Percentiles rank a stretch among this genome's conserved stretches.
Evolutionary conservation across 805 yeast species (phyloP).

Genomic region (Saccharomycopsis selenospora): DNA sequence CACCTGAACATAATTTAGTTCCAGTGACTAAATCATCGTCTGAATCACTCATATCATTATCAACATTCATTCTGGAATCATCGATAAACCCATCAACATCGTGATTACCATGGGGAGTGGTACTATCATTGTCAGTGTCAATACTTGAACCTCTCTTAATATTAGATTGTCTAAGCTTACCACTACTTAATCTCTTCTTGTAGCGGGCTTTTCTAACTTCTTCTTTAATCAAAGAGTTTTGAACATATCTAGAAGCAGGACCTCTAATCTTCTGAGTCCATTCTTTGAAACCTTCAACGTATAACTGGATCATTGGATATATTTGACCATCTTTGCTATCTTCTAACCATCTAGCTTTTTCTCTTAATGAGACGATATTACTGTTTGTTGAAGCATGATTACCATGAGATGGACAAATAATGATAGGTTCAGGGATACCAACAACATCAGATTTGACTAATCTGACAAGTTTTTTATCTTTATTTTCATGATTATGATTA

Average conservation of each 20-base stretch:
- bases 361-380: constrained; percentile 4
- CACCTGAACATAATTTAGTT: neutral
- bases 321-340: neutral
- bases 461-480: constrained; percentile 8
- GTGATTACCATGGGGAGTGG: no score
- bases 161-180: neutral
- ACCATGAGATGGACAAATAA: constrained; percentile 13
- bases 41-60: neutral
- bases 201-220: neutral
- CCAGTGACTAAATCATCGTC: neutral
- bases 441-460: constrained; percentile 3
- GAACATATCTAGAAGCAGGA: constrained; percentile 8
- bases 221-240: constrained; percentile 5
- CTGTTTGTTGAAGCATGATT: neutral
- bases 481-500: neutral
- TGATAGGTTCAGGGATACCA: constrained; percentile 16
- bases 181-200: neutral
- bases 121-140: no score
- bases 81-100: no score
- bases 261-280: constrained; percentile 6
- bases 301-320: constrained; percentile 7
- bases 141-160: no score
- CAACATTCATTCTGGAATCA: neutral
- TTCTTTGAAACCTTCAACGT: constrained; percentile 11
- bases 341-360: constrained; percentile 5